Conservation (phyloP, 75 land plant genomes). For the Adiantum capillusveneris region DNA sequence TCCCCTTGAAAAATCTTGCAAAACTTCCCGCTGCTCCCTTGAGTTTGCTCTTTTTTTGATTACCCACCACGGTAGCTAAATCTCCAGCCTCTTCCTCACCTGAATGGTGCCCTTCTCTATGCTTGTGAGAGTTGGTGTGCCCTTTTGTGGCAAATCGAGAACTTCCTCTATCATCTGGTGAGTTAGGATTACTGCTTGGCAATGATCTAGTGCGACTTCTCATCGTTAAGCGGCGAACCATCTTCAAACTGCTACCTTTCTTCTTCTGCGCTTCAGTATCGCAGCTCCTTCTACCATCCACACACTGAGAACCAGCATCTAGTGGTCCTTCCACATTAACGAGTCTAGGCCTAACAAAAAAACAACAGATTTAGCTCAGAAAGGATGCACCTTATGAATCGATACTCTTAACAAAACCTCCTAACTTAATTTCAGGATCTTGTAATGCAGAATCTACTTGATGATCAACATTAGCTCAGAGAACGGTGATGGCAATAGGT, state of each 20-base stretch:
- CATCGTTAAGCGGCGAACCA: background rate
- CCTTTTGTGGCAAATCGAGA: background rate
- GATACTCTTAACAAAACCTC: too few relatives aligned
- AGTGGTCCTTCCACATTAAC: too few relatives aligned
- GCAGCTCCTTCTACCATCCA: background rate
- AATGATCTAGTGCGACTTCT: background rate
- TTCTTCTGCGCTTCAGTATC: background rate
- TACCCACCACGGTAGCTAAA: background rate
- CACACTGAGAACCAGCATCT: too few relatives aligned
- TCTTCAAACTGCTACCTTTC: background rate
- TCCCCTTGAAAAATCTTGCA: conserved; percentile 1
- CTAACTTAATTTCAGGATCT: too few relatives aligned
- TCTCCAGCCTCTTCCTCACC: background rate
- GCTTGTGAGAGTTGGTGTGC: background rate
- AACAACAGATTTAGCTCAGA: too few relatives aligned
- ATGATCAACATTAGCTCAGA: too few relatives aligned
- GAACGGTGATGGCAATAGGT: too few relatives aligned
- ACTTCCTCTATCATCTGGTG: background rate
- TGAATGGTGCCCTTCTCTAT: background rate
- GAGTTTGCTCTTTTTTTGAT: background rate
- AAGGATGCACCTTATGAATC: too few relatives aligned
- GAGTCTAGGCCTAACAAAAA: too few relatives aligned
- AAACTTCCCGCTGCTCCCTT: conserved; percentile 2
- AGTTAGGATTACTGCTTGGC: background rate
- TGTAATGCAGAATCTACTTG: too few relatives aligned